A percentile compares a stretch with the other conserved stretches of the same genome.
Conservation (phyloP, 345 rosid genomes). For the Eucalyptus paniculata region DNA sequence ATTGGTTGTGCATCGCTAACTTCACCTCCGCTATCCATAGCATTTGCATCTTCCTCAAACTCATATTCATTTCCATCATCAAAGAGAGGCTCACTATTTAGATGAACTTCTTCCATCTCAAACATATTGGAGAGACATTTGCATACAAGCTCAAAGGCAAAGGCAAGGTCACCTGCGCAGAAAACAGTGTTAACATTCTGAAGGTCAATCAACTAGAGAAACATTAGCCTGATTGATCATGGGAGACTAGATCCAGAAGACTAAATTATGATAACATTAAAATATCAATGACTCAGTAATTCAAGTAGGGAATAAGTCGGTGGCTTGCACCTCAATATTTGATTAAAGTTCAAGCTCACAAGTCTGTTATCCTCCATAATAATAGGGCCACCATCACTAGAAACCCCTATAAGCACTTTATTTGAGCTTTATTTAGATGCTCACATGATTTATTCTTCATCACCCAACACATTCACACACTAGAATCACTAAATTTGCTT, state of each 20-base stretch:
- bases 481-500: background rate
- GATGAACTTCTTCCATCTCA: constrained; percentile 46
- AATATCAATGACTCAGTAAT: background rate
- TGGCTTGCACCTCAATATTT: background rate
- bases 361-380: background rate
- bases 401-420: background rate
- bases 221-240: background rate
- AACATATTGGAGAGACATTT: background rate
- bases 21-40: background rate
- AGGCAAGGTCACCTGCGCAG: background rate
- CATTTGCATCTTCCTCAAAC: constrained; percentile 6
- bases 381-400: background rate
- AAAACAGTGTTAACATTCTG: background rate
- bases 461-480: background rate
- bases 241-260: background rate
- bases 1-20: constrained; percentile 13
- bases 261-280: background rate
- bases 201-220: background rate
- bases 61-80: constrained; percentile 24
- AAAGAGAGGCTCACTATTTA: constrained; percentile 26
- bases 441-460: background rate
- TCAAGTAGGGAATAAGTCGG: background rate
- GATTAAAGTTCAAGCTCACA: background rate
- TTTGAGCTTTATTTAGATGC: background rate
- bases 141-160: background rate